These are phyloP conservation scores for Ogataea wickerhamii DNA, from an alignment of 805 yeast species.

Conservation along the genomic window DNA sequence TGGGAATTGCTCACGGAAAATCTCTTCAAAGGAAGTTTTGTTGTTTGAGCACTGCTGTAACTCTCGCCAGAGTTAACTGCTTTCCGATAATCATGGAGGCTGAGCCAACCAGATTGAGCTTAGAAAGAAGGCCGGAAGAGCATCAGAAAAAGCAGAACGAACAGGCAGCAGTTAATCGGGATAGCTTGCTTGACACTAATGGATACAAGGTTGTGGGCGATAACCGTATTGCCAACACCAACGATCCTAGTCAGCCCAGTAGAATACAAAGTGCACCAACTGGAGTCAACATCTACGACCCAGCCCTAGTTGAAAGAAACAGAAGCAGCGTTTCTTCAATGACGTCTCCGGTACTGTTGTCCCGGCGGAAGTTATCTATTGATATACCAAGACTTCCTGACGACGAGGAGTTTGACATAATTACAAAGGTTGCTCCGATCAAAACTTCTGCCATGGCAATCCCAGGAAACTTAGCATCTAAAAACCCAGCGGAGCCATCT, in stretches of 20 bases:
- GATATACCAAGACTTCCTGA: slow-evolving; percentile 27
- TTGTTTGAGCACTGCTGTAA: too few relatives aligned
- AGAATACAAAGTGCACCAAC: slow-evolving; percentile 1
- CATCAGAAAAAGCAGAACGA: neutral
- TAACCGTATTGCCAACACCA: neutral
- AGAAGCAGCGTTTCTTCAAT: slow-evolving; percentile 5
- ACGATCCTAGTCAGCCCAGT: neutral
- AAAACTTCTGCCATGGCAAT: slow-evolving; percentile 18
- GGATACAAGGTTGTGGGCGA: too few relatives aligned
- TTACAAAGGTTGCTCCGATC: slow-evolving; percentile 19
- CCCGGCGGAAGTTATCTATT: slow-evolving; percentile 16
- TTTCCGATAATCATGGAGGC: neutral
- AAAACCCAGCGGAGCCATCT: slow-evolving; percentile 2
- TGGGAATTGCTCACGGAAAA: too few relatives aligned
- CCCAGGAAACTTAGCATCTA: slow-evolving; percentile 10
- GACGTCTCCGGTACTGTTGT: neutral
- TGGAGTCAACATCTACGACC: slow-evolving; percentile 1
- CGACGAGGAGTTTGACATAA: slow-evolving; percentile 21
- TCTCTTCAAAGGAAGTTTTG: too few relatives aligned
- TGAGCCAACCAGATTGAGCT: slow-evolving; percentile 3
- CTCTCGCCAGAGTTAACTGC: too few relatives aligned
- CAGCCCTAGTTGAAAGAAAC: neutral
- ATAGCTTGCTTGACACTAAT: neutral
- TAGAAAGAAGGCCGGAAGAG: neutral
- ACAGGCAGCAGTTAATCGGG: neutral